Evolutionary conservation across 2,329 filamentous ascomycete genomes (phyloP).

Genomic region (Acarospora socialis): DNA sequence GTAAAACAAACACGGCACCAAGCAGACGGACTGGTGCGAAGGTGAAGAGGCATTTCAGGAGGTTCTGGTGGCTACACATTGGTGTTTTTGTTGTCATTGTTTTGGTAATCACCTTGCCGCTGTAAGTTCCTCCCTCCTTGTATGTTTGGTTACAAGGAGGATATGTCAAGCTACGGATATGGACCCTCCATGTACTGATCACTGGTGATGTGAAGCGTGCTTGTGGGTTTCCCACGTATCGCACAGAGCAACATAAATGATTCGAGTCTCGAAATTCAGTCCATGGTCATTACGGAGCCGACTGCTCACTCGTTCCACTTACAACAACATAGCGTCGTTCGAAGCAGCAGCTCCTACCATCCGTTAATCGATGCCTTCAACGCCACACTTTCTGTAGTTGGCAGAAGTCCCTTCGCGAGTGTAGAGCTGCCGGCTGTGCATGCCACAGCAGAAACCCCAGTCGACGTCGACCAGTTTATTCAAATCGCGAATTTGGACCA

Average conservation of each 20-base stretch:
- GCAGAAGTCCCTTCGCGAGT: slow-evolving; percentile 18
- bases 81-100: slow-evolving; percentile 36
- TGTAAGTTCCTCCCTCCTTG: slow-evolving; percentile 31
- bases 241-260: slow-evolving; percentile 40
- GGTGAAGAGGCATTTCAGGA: slow-evolving; percentile 23
- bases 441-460: slow-evolving; percentile 20
- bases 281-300: slow-evolving; percentile 38
- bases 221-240: slow-evolving; percentile 44
- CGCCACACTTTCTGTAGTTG: slow-evolving; percentile 35
- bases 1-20: no score
- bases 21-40: no score
- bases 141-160: background rate
- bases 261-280: slow-evolving; percentile 35
- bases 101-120: slow-evolving; percentile 39
- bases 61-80: slow-evolving; percentile 41
- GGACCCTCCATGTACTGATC: no score
- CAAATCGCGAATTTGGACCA: slow-evolving; percentile 29
- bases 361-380: slow-evolving; percentile 41
- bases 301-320: slow-evolving; percentile 34
- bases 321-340: slow-evolving; percentile 33
- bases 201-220: slow-evolving; percentile 34
- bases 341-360: slow-evolving; percentile 36
- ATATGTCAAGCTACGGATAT: slow-evolving; percentile 1
- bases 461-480: slow-evolving; percentile 31
- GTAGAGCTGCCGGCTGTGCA: slow-evolving; percentile 20